Evolutionary conservation across 2,329 filamentous ascomycete species (phyloP).

Genomic region (Penicillium sp.): DNA sequence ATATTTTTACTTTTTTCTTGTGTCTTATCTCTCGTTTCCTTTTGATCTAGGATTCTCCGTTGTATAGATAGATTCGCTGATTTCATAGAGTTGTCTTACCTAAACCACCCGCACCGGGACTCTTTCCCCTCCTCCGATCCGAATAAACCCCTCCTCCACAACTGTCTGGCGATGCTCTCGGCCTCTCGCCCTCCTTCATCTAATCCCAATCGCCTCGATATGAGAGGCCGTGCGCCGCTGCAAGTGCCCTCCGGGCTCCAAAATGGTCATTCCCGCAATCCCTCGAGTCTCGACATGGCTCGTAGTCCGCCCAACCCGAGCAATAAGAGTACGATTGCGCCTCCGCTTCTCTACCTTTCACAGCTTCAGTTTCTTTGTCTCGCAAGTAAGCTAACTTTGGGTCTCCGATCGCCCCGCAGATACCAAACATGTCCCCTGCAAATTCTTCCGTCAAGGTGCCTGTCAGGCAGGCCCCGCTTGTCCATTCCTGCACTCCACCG

Average conservation of each 20-base stretch:
- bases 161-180: constrained; percentile 22
- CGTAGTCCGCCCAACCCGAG: constrained; percentile 49
- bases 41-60: background rate
- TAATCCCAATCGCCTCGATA: constrained; percentile 35
- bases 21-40: background rate
- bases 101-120: constrained; percentile 16
- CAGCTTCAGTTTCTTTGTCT: background rate
- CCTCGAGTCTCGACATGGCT: constrained; percentile 46
- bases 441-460: constrained; percentile 95
- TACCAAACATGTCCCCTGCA: constrained; percentile 96
- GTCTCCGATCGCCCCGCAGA: constrained; percentile 54
- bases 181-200: constrained; percentile 25
- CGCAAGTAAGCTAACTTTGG: constrained; percentile 7
- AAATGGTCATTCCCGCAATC: constrained; percentile 45
- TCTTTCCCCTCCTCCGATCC: constrained; percentile 18
- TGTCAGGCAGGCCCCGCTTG: constrained; percentile 96
- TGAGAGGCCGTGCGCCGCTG: constrained; percentile 44
- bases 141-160: constrained; percentile 19
- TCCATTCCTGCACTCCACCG: constrained; percentile 92
- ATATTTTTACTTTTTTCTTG: background rate
- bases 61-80: background rate
- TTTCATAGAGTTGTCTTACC: constrained; percentile 5
- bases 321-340: constrained; percentile 37
- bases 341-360: background rate
- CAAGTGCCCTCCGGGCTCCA: constrained; percentile 39